Percentiles rank a stretch among this genome's conserved stretches.
Conservation (phyloP, 2,329 filamentous ascomycete genomes). For the Leptographium flavum region DNA sequence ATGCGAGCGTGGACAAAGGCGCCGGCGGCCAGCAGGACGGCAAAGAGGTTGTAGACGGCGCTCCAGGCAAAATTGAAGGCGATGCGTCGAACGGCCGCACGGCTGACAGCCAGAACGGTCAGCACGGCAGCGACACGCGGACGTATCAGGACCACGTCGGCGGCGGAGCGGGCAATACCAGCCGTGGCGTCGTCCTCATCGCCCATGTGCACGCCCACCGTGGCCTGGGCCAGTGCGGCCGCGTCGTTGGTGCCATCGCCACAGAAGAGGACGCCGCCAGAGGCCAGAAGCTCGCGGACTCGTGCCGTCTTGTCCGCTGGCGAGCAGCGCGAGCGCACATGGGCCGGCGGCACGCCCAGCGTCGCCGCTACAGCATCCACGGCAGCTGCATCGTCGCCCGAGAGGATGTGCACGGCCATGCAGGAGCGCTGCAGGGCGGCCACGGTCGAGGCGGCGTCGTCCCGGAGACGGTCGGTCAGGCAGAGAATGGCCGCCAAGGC, state of each 20-base stretch:
- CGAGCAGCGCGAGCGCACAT: constrained; percentile 26
- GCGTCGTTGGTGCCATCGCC: constrained; percentile 75
- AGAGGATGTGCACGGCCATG: constrained; percentile 32
- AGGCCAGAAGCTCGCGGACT: constrained; percentile 22
- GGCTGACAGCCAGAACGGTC: constrained; percentile 39
- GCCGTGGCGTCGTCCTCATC: constrained; percentile 25
- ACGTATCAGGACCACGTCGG: constrained; percentile 55
- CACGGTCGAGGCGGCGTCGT: constrained; percentile 24
- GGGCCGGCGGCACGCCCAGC: constrained; percentile 24
- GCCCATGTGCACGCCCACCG: constrained; percentile 57
- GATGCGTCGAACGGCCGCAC: constrained; percentile 32
- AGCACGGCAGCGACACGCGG: constrained; percentile 40
- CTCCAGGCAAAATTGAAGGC: constrained; percentile 58
- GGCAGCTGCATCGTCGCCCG: constrained; percentile 35
- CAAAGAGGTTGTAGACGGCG: constrained; percentile 55
- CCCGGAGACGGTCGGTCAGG: constrained; percentile 29
- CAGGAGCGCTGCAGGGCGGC: constrained; percentile 20
- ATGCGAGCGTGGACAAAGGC: constrained; percentile 35
- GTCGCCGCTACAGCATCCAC: constrained; percentile 25
- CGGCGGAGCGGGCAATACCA: constrained; percentile 51
- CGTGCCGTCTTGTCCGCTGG: constrained; percentile 33
- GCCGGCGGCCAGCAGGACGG: constrained; percentile 51
- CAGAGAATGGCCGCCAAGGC: constrained; percentile 26
- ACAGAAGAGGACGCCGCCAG: constrained; percentile 25
- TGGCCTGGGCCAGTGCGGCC: constrained; percentile 54